phyloP scores from a whole-genome alignment of 1,284 basidiomycete genomes.

The Austroboletus niveus region DNA sequence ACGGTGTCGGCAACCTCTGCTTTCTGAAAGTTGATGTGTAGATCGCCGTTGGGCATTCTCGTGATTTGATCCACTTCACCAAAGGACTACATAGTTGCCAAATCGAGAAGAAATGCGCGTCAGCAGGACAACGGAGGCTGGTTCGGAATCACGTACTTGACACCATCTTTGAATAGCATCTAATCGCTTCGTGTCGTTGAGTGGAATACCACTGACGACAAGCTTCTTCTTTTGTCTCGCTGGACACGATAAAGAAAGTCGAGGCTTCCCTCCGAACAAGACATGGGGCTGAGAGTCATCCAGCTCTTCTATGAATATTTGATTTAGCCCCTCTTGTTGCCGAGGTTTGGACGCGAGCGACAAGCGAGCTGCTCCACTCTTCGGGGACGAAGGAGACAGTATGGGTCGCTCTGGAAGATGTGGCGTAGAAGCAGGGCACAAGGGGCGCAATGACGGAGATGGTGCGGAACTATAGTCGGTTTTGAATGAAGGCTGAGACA shows the following conservation, averaged over 20 bases:
- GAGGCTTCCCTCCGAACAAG: constrained; percentile 36
- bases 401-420: constrained; percentile 35
- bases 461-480: constrained; percentile 23
- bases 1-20: constrained; percentile 78
- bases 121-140: background rate
- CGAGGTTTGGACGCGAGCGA: constrained; percentile 26
- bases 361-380: constrained; percentile 23
- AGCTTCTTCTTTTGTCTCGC: constrained; percentile 50
- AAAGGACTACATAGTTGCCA: constrained; percentile 49
- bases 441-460: constrained; percentile 41
- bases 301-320: constrained; percentile 34
- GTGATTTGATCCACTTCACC: constrained; percentile 69
- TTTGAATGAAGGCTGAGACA: constrained; percentile 33
- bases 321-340: constrained; percentile 23
- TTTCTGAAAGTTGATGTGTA: constrained; percentile 67
- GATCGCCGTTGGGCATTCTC: constrained; percentile 68
- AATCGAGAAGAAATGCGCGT: constrained; percentile 3
- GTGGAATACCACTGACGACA: constrained; percentile 52
- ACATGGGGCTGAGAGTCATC: constrained; percentile 31
- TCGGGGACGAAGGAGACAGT: constrained; percentile 19
- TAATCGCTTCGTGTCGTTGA: constrained; percentile 48
- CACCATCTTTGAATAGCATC: constrained; percentile 68
- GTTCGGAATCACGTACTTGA: constrained; percentile 47
- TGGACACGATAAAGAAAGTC: constrained; percentile 46
- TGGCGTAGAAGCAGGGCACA: constrained; percentile 37